Base-by-base conservation (phyloP, 2,329 filamentous ascomycete genomes). In the Corynespora cassiicola region DNA sequence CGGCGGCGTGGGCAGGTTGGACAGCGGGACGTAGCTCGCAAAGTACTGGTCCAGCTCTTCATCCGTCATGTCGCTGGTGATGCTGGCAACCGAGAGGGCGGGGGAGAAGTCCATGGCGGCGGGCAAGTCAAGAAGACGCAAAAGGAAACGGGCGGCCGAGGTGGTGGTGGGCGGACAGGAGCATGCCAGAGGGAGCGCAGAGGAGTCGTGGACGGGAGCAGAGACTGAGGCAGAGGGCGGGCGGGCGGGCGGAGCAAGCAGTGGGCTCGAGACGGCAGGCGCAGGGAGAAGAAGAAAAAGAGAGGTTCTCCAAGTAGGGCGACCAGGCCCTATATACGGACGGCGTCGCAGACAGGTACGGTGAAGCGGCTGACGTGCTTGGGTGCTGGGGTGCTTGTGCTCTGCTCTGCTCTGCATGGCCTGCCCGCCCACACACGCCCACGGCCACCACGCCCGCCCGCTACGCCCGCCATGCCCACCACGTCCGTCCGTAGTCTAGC, bases 1-100 rank as follows among this genome's bases (percentile, higher is more conserved):
- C n/a, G 68, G 68, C 39, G 68, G 68, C 11, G 68, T 71, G 6
- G 68, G 68, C 15, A 70, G 52, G 48, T 63, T 68, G 20, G 66
- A 70, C 25, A 70, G 52, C 30, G 66, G 67, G 17, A 65, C 61
- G 29, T 64, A 71, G 36, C 47, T 63, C 25, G 63, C 66, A 46
- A 71, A 66, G 51, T 69, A 70, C 39, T 47, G 48, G 30, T 70
- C 68, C 47, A 69, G 39, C 42, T 69, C 65, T 36, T 68, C 66
- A 39, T 67, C 61, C 29, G 64, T 65, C 50, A 67, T 55, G 49
- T 67, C 57, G 45, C 30, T 33, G 20, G 42, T 42, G 24, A 49
- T 23, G 42, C 31, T 39, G 31, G 16, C 23, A 22, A 24, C 31
- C n/a, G 42, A 48, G 24, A 43, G 35, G 7, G 54, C 55, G 50